Evolutionary conservation across 768 basidiomycete species (phyloP).

Genomic region (Lactarius trivialis): DNA sequence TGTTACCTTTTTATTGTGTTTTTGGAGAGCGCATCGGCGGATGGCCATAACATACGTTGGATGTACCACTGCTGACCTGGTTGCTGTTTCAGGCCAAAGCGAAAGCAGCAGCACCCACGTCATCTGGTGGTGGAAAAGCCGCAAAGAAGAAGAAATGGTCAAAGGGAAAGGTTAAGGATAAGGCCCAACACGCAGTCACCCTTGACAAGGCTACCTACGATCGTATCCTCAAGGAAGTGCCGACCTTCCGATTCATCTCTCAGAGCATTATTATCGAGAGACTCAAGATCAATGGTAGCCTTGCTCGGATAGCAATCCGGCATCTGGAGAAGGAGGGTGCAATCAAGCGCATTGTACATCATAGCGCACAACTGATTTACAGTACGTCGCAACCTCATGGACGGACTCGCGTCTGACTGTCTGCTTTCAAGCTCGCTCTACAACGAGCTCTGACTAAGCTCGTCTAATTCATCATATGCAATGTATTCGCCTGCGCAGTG

Average conservation of each 20-base stretch:
- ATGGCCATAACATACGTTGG: slow-evolving; percentile 23
- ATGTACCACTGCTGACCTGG: slow-evolving; percentile 24
- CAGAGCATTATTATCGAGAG: slow-evolving; percentile 98
- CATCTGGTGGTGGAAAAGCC: slow-evolving; percentile 70
- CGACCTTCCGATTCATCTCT: slow-evolving; percentile 98
- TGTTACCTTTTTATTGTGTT: slow-evolving; percentile 1
- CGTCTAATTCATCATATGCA: slow-evolving; percentile 1
- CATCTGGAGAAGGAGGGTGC: slow-evolving; percentile 90
- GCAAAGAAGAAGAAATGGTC: slow-evolving; percentile 99
- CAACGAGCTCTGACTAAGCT: slow-evolving; percentile 22
- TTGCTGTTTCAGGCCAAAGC: slow-evolving; percentile 39
- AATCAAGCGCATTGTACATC: slow-evolving; percentile 96
- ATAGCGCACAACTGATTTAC: slow-evolving; percentile 91
- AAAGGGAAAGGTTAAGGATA: slow-evolving; percentile 99
- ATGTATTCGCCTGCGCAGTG: slow-evolving; percentile 14
- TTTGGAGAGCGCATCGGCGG: slow-evolving; percentile 23
- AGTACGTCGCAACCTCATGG: slow-evolving; percentile 48
- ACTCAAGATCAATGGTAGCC: slow-evolving; percentile 91
- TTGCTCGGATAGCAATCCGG: slow-evolving; percentile 86
- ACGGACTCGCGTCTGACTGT: background rate
- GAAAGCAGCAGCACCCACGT: slow-evolving; percentile 66
- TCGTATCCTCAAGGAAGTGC: slow-evolving; percentile 96
- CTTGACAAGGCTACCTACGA: slow-evolving; percentile 91
- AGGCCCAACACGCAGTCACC: slow-evolving; percentile 93
- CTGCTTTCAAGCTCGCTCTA: slow-evolving; percentile 19